Conservation (phyloP, 2,329 filamentous ascomycete species). For the Trichoderma afroharzianum region DNA sequence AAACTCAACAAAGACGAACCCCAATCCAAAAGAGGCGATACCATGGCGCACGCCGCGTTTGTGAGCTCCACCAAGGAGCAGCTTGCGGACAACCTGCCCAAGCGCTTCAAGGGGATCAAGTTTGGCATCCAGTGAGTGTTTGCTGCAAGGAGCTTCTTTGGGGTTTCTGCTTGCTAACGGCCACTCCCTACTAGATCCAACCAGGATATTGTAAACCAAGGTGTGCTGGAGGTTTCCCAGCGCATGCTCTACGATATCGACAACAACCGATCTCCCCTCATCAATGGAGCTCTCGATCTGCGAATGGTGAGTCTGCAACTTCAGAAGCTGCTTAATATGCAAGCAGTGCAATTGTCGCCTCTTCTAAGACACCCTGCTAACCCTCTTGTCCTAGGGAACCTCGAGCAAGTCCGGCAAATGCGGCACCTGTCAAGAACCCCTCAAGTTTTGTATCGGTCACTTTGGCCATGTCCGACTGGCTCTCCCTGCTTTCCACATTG, state of each 20-base stretch:
- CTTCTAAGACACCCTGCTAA: background rate
- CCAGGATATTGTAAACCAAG: constrained; percentile 93
- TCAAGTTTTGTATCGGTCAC: constrained; percentile 87
- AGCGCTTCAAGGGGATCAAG: constrained; percentile 88
- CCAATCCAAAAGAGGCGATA: constrained; percentile 6
- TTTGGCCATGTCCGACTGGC: constrained; percentile 92
- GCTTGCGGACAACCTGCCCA: constrained; percentile 82
- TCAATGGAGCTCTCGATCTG: constrained; percentile 81
- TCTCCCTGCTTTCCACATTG: constrained; percentile 90
- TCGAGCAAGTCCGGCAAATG: constrained; percentile 80
- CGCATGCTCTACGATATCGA: constrained; percentile 89
- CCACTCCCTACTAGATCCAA: constrained; percentile 59
- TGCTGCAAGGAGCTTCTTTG: too few species aligned
- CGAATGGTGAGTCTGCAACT: constrained; percentile 56
- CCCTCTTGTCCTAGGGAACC: constrained; percentile 55
- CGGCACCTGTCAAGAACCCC: constrained; percentile 74
- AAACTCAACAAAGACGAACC: background rate
- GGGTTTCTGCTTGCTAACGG: background rate
- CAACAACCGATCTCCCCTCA: constrained; percentile 69
- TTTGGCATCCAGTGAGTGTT: constrained; percentile 78
- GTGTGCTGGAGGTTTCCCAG: constrained; percentile 91
- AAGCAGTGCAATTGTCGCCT: background rate
- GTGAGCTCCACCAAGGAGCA: constrained; percentile 63
- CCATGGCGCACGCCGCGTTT: constrained; percentile 18
- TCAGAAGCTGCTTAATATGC: background rate